Percentiles rank a stretch among this genome's conserved stretches.
Evolutionary conservation across 441 rosid species (phyloP).

Genomic region (Euphorbia celastroides): DNA sequence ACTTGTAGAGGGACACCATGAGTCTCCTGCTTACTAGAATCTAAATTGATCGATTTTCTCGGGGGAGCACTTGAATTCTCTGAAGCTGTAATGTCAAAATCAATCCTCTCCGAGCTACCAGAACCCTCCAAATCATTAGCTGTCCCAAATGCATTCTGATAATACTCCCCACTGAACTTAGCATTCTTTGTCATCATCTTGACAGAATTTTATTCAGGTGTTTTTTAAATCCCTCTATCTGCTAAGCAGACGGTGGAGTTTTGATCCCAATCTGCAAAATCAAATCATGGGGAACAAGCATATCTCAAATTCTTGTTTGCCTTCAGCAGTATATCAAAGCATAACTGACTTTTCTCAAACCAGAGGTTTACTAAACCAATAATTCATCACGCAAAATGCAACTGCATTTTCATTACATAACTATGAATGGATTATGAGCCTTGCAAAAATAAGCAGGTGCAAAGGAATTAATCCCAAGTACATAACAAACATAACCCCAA

Average conservation of each 20-base stretch:
- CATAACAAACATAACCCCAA: background rate
- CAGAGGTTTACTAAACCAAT: background rate
- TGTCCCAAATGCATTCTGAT: slow-evolving; percentile 39
- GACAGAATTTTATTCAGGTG: background rate
- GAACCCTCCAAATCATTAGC: slow-evolving; percentile 56
- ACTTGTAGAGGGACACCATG: slow-evolving; percentile 52
- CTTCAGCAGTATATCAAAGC: background rate
- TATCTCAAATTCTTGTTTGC: slow-evolving; percentile 15
- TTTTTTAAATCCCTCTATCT: slow-evolving; percentile 12
- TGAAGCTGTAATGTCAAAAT: slow-evolving; percentile 42
- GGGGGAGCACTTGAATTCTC: slow-evolving; percentile 54
- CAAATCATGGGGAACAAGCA: slow-evolving; percentile 25
- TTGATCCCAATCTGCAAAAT: background rate
- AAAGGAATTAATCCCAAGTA: background rate
- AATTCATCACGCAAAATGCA: background rate
- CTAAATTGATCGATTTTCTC: slow-evolving; percentile 39
- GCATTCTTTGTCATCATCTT: slow-evolving; percentile 47
- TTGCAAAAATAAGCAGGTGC: background rate
- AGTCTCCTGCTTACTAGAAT: slow-evolving; percentile 31
- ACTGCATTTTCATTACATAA: background rate
- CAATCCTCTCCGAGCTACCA: slow-evolving; percentile 54
- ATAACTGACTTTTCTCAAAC: background rate
- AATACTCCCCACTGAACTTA: slow-evolving; percentile 48
- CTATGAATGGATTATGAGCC: background rate
- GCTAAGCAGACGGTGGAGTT: background rate